Conservation (phyloP, 306 rosid genomes). For the Elaeagnus macrophylla region DNA sequence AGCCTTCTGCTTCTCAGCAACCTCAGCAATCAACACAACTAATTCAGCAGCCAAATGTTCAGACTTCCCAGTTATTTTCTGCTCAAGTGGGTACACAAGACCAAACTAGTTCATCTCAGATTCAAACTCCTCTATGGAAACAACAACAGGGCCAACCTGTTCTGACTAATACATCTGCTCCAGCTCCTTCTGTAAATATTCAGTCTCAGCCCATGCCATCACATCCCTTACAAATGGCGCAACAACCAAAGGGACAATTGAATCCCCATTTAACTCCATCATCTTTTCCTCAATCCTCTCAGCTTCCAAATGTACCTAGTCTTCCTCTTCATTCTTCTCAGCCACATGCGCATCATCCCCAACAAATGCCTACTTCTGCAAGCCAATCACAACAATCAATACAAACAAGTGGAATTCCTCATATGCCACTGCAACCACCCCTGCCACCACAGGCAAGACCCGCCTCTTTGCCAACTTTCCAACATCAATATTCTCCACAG, state of each 20-base stretch:
- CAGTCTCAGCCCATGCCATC: slow-evolving; percentile 59
- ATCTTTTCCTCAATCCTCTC: slow-evolving; percentile 62
- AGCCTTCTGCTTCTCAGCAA: slow-evolving; percentile 49
- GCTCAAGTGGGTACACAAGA: slow-evolving; percentile 50
- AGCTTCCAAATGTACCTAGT: slow-evolving; percentile 49
- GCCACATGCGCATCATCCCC: slow-evolving; percentile 53
- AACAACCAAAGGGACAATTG: slow-evolving; percentile 59
- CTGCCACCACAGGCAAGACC: slow-evolving; percentile 70
- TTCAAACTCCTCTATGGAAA: slow-evolving; percentile 47
- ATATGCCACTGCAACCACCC: slow-evolving; percentile 65
- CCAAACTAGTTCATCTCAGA: slow-evolving; percentile 54
- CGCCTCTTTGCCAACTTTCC: slow-evolving; percentile 49
- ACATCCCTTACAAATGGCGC: slow-evolving; percentile 52
- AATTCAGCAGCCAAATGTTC: slow-evolving; percentile 41
- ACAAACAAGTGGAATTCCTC: slow-evolving; percentile 59
- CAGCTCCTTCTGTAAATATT: slow-evolving; percentile 47
- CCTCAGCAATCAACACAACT: slow-evolving; percentile 48
- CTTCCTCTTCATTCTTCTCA: slow-evolving; percentile 60
- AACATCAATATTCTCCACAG: slow-evolving; percentile 69
- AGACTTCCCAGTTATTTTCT: slow-evolving; percentile 41
- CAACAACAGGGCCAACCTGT: slow-evolving; percentile 59
- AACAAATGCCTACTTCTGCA: slow-evolving; percentile 46
- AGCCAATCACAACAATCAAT: slow-evolving; percentile 60
- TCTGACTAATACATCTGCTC: slow-evolving; percentile 44
- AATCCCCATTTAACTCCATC: slow-evolving; percentile 40